Evolutionary conservation across 306 rosid species (phyloP), one percentile per base, ranked within the genome.

Genomic region (Mucuna pruriens): DNA sequence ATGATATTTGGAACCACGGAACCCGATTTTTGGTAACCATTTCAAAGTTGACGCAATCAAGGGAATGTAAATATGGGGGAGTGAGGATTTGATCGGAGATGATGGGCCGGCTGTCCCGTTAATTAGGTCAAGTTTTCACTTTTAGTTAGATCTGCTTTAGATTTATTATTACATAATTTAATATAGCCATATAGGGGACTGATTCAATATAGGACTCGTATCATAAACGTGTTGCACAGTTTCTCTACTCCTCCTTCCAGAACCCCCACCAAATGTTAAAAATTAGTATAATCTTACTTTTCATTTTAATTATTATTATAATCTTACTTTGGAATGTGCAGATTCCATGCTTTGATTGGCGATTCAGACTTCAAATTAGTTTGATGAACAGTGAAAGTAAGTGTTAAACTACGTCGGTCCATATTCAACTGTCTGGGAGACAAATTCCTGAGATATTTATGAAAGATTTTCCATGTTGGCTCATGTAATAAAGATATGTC

Each of bases 31-130:
- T 67, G 20, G 25, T 49, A 69, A 62, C 39, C 73, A 83, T 69
- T 76, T 33, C 16, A 69, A 69, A 76, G 16, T 46, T n/a, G 79
- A 77, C 22, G 82, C 79, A 77, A 71, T 71, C 79, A 77, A 70
- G 44, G 73, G 85, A 77, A 58, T 76, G 65, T 9, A 2, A n/a
- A 44, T 11, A 57, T 1, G 67, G 40, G 60, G 0, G 44, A 19
- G 1, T 55, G 57, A 19, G 38, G 29, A 12, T 58, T 66, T 79
- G 25, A 82, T 62, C 19, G 38, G 57, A 34, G 61, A 61, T 34
- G 1, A 20, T 52, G 13, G 55, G 78, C 67, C 65, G 38, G 62
- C 12, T 39, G 74, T 55, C 51, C 6, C 19, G 17, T 49, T 77
- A 44, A 61, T 67, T 83, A 70, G 72, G 60, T 75, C 46, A 83